Conservation (phyloP, 345 rosid genomes). For the Nephelium lappaceum region DNA sequence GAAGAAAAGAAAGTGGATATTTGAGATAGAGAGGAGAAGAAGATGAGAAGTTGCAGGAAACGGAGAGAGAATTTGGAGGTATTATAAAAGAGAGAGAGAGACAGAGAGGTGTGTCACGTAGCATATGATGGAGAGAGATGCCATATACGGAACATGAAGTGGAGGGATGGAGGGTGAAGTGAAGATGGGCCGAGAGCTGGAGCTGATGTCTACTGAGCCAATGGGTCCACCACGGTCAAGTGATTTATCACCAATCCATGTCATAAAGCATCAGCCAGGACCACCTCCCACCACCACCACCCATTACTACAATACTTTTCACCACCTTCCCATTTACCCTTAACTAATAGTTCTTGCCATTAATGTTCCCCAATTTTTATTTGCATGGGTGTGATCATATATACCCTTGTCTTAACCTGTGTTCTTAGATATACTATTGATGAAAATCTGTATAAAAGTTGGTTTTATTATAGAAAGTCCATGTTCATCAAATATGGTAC, state of each 20-base stretch:
- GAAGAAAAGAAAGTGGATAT: conserved; percentile 2
- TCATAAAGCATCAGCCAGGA: background rate
- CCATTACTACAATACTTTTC: too few species aligned
- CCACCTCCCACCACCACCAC: background rate
- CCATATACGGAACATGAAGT: background rate
- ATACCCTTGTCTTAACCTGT: too few species aligned
- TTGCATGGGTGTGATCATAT: too few species aligned
- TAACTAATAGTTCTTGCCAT: too few species aligned
- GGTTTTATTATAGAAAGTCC: too few species aligned
- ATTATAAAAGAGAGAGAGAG: conserved; percentile 16
- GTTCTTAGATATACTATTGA: too few species aligned
- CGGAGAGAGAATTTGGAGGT: conserved; percentile 28
- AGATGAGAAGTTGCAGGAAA: background rate
- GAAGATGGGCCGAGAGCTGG: background rate
- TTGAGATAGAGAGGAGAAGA: background rate
- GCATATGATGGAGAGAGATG: conserved; percentile 31
- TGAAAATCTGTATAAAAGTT: too few species aligned
- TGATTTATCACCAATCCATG: background rate
- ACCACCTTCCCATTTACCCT: too few species aligned
- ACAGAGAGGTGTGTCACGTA: conserved; percentile 30
- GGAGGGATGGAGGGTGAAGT: background rate
- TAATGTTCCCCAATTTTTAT: too few species aligned
- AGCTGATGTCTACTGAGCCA: background rate
- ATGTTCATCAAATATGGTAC: too few species aligned
- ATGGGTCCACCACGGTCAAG: background rate